Evolutionary conservation across 371 early-diverging fungal species (phyloP), one percentile per base, ranked within the genome.

Genomic region (Mortierella polycephala): DNA sequence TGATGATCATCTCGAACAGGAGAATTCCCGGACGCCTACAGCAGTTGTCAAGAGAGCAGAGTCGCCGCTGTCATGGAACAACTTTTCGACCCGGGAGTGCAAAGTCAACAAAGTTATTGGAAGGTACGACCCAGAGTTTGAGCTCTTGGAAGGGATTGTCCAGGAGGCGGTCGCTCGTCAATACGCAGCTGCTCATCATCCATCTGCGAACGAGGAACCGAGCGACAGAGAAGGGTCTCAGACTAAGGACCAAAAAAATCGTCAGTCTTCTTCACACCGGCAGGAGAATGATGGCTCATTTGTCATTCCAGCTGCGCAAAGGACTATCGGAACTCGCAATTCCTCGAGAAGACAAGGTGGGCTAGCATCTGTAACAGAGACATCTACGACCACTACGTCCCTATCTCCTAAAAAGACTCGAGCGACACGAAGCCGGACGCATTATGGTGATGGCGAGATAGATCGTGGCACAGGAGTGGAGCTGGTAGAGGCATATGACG

Each of bases 61-160:
- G 0, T 42, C 63, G 9, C 79, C 79, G 10, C 67, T 79, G 7
- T 72, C 73, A 2, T 79, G 79, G 79, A 67, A 73, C 52, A 79
- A 64, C 49, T 73, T 79, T 58, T 62, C 73, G 7, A 69, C 62
- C 14, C 65, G 73, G 12, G 73, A 79, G 13, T 79, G 69, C 47
- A 65, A 62, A 21, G 63, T 79, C 47, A 79, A 79, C 66, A 72
- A 60, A 52, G 73, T 79, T 21, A 62, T 69, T n/a, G 79, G 79
- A 0, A 72, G 59, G 30, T 65, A 69, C 21, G 73, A 69, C 40
- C 54, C 41, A 20, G 79, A 79, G 4, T 57, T 79, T 57, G 73
- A 62, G 8, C 59, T 60, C 3, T 41, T 79, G 62, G 79, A 73
- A 30, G 66, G 59, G 52, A 63, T 62, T 23, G 73, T 79, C 14